Evolutionary conservation across 108 stramenopile genomes (phyloP).

Genomic region (Conticribra weissflogii): DNA sequence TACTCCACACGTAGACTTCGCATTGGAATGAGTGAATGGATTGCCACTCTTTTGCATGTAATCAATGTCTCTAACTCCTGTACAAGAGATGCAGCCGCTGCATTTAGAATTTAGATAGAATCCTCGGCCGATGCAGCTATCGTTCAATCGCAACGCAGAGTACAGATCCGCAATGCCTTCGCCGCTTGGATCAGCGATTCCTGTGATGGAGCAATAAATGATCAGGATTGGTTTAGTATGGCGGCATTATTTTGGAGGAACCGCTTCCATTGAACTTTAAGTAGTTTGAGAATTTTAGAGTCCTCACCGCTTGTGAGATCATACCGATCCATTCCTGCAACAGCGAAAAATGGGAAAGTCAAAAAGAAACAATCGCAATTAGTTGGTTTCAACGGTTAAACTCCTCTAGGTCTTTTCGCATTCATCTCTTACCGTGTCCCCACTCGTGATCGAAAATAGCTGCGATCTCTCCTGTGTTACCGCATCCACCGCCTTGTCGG

Average conservation of each 20-base stretch:
- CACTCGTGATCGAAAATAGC: conserved; percentile 21
- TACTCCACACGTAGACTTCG: conserved; percentile 14
- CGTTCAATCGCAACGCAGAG: conserved; percentile 8
- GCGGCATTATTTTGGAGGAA: too few species aligned
- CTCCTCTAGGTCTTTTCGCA: neutral
- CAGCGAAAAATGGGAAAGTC: too few species aligned
- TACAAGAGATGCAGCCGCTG: conserved; percentile 5
- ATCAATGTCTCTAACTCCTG: conserved; percentile 26
- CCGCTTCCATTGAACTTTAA: too few species aligned
- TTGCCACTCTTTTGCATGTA: neutral
- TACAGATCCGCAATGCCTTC: conserved; percentile 37
- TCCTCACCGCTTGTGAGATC: too few species aligned
- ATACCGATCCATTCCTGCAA: too few species aligned
- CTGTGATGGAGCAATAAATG: neutral
- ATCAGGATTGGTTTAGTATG: too few species aligned
- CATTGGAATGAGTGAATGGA: conserved; percentile 4
- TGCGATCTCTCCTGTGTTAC: conserved; percentile 17
- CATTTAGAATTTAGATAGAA: conserved; percentile 2
- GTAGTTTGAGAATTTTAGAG: too few species aligned
- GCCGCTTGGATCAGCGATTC: conserved; percentile 15
- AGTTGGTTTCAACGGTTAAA: too few species aligned
- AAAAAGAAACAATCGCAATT: too few species aligned
- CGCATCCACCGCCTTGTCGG: conserved; percentile 14
- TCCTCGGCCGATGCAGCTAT: conserved; percentile 35
- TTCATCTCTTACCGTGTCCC: conserved; percentile 15